Conservation (phyloP, 768 basidiomycete species). For the Exidia glandulosa region DNA sequence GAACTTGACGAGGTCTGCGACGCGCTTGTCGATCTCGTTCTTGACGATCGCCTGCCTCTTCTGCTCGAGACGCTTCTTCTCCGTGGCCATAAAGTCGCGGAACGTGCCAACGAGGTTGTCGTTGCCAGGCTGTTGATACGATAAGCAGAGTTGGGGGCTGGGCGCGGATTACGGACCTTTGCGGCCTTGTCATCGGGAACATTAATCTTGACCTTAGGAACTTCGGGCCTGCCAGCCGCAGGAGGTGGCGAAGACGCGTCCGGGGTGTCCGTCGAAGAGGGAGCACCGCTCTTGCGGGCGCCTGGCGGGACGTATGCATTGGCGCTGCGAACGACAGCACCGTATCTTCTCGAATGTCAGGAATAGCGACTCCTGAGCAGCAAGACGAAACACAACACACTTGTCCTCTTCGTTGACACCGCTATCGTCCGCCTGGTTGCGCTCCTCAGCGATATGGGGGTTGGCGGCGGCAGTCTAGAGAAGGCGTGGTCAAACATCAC, state of each 20-base stretch:
- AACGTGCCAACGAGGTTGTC: conserved; percentile 69
- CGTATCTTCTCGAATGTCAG: conserved; percentile 57
- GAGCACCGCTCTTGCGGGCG: conserved; percentile 45
- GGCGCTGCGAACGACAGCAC: conserved; percentile 77
- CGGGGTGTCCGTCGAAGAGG: conserved; percentile 17
- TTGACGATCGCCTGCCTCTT: conserved; percentile 84
- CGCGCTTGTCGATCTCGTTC: conserved; percentile 88
- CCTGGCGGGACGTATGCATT: conserved; percentile 94
- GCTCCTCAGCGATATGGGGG: conserved; percentile 84
- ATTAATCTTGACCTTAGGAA: conserved; percentile 68
- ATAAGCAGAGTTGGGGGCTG: background rate
- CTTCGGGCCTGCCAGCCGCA: conserved; percentile 23
- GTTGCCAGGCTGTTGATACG: conserved; percentile 40
- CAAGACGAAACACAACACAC: conserved; percentile 22
- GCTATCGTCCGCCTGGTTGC: conserved; percentile 56
- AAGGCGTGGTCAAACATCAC: background rate
- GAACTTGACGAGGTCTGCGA: conserved; percentile 89
- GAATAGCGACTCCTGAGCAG: conserved; percentile 16
- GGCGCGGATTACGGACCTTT: background rate
- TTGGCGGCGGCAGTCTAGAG: conserved; percentile 54
- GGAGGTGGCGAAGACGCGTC: background rate
- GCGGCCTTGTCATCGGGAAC: conserved; percentile 50
- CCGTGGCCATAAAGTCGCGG: conserved; percentile 85
- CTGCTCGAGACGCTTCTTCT: conserved; percentile 81
- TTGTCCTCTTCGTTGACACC: conserved; percentile 92